Evolutionary conservation across 371 early-diverging fungal species (phyloP).

Genomic region (Syncephalastrum contaminatum): DNA sequence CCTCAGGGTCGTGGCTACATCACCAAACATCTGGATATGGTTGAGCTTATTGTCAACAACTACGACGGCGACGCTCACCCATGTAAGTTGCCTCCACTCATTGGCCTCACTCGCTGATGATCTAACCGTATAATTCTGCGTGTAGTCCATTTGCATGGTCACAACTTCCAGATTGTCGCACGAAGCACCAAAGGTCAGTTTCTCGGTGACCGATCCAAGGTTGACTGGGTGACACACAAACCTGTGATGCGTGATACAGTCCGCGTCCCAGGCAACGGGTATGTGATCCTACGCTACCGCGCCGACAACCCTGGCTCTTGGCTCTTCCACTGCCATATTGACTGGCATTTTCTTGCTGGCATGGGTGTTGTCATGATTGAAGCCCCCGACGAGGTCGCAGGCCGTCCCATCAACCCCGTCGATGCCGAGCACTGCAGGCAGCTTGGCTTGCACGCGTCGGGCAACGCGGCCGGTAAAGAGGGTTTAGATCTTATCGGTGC

Average conservation of each 20-base stretch:
- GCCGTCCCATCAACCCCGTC: conserved; percentile 27
- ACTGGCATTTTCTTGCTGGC: conserved; percentile 74
- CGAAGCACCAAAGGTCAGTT: conserved; percentile 33
- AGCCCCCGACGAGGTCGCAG: conserved; percentile 60
- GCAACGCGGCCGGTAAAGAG: conserved; percentile 73
- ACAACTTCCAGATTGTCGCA: conserved; percentile 72
- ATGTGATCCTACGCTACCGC: conserved; percentile 64
- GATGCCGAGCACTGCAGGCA: conserved; percentile 36
- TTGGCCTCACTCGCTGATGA: too few relatives aligned
- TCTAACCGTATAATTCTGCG: background rate
- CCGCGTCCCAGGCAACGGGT: conserved; percentile 53
- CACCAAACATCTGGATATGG: conserved; percentile 41
- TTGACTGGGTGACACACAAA: conserved; percentile 33
- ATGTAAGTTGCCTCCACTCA: conserved; percentile 18
- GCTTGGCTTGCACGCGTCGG: conserved; percentile 48
- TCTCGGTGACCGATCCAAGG: conserved; percentile 24
- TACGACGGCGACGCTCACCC: conserved; percentile 67
- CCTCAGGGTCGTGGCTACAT: conserved; percentile 48
- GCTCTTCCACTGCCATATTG: conserved; percentile 79
- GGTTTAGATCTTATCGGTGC: conserved; percentile 59
- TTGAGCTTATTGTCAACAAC: conserved; percentile 61
- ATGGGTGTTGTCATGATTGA: conserved; percentile 63
- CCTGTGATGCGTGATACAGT: conserved; percentile 70
- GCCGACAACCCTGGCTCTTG: conserved; percentile 80
- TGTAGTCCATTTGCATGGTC: conserved; percentile 80